Conservation (phyloP, 768 basidiomycete genomes). For the Mycena galericulata region DNA sequence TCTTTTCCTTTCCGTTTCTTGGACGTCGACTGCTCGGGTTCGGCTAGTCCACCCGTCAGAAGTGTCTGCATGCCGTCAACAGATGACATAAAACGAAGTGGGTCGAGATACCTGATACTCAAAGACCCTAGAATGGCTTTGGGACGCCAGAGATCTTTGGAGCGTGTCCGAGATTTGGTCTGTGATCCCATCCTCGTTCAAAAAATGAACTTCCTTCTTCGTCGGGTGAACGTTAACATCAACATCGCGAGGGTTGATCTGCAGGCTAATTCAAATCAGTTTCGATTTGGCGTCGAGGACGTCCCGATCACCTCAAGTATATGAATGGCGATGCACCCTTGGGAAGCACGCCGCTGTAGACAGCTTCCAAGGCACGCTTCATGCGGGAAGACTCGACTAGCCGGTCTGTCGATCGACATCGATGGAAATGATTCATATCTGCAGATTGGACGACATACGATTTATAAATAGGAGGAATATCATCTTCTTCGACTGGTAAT, state of each 20-base stretch:
- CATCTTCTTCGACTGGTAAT: conserved; percentile 90
- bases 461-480: conserved; percentile 95
- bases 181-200: conserved; percentile 90
- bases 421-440: background rate
- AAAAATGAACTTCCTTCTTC: conserved; percentile 95
- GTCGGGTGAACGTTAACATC: conserved; percentile 99
- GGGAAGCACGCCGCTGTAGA: conserved; percentile 87
- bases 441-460: conserved; percentile 63
- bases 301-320: conserved; percentile 81
- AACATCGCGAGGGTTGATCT: conserved; percentile 87
- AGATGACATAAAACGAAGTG: background rate
- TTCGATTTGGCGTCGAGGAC: background rate
- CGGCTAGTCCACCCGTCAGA: conserved; percentile 64
- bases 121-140: conserved; percentile 76
- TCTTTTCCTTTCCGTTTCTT: conserved; percentile 59
- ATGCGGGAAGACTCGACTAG: conserved; percentile 90
- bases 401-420: conserved; percentile 68
- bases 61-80: conserved; percentile 60
- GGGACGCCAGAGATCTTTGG: conserved; percentile 70
- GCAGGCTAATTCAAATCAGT: conserved; percentile 61
- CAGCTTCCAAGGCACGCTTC: conserved; percentile 87
- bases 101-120: conserved; percentile 79
- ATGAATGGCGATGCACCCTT: conserved; percentile 93
- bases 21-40: conserved; percentile 40
- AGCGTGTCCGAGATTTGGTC: conserved; percentile 81